Percentiles rank a stretch among this genome's conserved stretches.
These are phyloP conservation scores for Blumeria graminis DNA, from an alignment of 2,329 filamentous ascomycete genomes.

Conservation along the genomic window DNA sequence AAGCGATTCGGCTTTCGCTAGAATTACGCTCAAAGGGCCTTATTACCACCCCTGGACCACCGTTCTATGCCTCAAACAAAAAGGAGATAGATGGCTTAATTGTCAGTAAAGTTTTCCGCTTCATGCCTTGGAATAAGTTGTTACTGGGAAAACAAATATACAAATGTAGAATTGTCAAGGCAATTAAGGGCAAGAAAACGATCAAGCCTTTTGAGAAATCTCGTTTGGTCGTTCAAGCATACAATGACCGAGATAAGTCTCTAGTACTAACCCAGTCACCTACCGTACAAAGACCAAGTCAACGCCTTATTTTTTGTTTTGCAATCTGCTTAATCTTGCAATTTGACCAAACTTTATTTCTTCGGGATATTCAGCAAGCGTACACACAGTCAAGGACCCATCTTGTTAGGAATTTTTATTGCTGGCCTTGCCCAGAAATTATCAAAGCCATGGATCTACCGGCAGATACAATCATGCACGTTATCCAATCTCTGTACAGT, in stretches of 20 bases:
- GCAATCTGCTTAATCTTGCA: not conserved
- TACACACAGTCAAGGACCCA: not conserved
- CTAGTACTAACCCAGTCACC: not conserved
- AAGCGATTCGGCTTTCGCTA: not conserved
- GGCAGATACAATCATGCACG: not conserved
- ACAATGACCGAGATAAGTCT: not conserved
- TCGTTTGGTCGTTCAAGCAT: not conserved
- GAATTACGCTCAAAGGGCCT: not conserved
- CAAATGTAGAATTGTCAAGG: constrained; percentile 1
- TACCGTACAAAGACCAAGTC: not conserved
- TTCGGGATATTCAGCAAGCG: not conserved
- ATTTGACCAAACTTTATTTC: not conserved
- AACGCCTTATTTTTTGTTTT: not conserved
- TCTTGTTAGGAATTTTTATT: not conserved
- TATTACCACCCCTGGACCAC: not conserved
- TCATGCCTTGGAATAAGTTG: not conserved
- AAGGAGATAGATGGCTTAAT: not conserved
- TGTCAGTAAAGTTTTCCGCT: not conserved
- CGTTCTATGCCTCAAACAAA: not conserved
- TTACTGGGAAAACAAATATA: not conserved
- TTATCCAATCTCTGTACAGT: not conserved
- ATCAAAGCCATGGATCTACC: not conserved
- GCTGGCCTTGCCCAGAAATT: not conserved
- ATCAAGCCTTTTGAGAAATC: not conserved
- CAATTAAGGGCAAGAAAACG: not conserved